Base-by-base conservation (phyloP, 805 yeast species). In the Metschnikowia amazonensis region DNA sequence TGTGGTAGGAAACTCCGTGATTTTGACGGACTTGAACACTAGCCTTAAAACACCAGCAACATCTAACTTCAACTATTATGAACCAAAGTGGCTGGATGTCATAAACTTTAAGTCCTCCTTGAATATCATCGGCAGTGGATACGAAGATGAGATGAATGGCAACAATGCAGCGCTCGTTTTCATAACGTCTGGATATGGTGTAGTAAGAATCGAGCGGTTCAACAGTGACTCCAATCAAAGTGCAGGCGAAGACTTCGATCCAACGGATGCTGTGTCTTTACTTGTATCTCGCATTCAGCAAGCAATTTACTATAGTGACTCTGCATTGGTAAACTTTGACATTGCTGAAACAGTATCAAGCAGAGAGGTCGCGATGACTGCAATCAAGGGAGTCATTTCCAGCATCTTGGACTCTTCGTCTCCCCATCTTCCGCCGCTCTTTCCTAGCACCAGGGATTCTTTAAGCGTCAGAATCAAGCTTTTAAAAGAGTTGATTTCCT, bases 281-380 rank as follows among this genome's bases (percentile, higher is more conserved):
- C 70, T 86, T 28, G 83, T 82, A 58, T 77, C 88, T 0, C 90
- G 83, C 55, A 78, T 92, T 18, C 94, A 85, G 53, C 97, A 90
- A 63, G 96, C 90, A 0, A 79, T 90, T 1, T 84, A 82, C 56
- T 86, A 79, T 50, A 75, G 80, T 2, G 64, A 70, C 63, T 58
- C 75, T 64, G 35, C 71, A 2, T 75, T 71, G 11, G 64, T 79
- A 3, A 72, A 73, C 7, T 64, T 80, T 45, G 74, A 74, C 24
- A 62, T 82, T 17, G 81, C 77, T 49, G 49, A 52, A 2, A 82
- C 50, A 0, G 54, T 43, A 37, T 42, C 60, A 3, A 48, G 52
- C 6, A 20, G 13, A 16, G 49, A 48, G 4, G 45, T 47, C 1
- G 49, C 66, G 2, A 24, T 47, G 17, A 48, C 57, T 13, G 68